phyloP scores from a whole-genome alignment of 805 yeast genomes.

The Metschnikowia peoriensis region DNA sequence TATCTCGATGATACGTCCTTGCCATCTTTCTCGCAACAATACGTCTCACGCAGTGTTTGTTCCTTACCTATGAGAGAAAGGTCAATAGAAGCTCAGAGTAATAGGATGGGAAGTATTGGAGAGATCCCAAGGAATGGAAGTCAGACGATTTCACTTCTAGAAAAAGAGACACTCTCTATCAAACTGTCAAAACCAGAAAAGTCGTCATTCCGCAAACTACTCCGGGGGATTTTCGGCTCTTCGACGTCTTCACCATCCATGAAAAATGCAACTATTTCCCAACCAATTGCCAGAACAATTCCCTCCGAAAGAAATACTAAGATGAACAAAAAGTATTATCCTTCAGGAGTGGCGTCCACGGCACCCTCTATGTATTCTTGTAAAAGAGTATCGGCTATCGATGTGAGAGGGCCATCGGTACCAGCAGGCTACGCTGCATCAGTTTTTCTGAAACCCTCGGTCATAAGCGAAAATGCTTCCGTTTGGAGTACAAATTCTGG shows the following conservation, averaged over 20 bases:
- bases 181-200: conserved; percentile 24
- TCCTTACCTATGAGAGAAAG: conserved; percentile 2
- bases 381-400: conserved; percentile 15
- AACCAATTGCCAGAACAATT: conserved; percentile 4
- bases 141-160: no score
- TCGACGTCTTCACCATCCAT: conserved; percentile 2
- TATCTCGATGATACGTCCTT: conserved; percentile 30
- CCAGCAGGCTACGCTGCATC: conserved; percentile 12
- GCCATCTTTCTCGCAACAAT: background rate
- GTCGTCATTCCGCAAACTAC: conserved; percentile 13
- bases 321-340: no score
- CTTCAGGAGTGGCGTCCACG: conserved; percentile 1
- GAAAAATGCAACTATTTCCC: conserved; percentile 6
- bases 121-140: no score
- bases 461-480: conserved; percentile 1
- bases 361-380: conserved; percentile 6
- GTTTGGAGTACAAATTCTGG: background rate
- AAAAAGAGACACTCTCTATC: no score
- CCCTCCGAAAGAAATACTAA: background rate
- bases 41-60: conserved; percentile 6
- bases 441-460: conserved; percentile 9
- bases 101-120: no score
- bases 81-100: no score
- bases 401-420: conserved; percentile 8
- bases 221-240: conserved; percentile 11